Evolutionary conservation across 192 early-diverging fungal species (phyloP), one percentile per base, ranked within the genome.

Genomic region (Mortierella hygrophila): DNA sequence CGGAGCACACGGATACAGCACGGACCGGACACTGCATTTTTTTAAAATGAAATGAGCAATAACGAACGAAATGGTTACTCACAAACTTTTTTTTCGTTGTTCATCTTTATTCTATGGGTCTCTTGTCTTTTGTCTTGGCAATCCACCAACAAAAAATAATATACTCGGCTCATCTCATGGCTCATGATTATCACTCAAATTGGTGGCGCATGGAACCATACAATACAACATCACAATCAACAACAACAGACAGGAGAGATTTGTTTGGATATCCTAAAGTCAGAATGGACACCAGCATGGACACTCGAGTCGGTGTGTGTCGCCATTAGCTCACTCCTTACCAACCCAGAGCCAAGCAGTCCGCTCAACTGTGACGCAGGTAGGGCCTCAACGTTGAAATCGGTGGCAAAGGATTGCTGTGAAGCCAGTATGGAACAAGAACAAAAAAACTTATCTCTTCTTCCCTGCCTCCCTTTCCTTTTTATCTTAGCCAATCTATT

Each of bases 271-370:
- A 93, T 99, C 47, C 91, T 99, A 49, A 97, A 97, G 79, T 91
- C 95, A 38, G 95, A 94, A 73, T 99, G 98, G 98, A 95, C 95
- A 49, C 98, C 98, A 15, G 95, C 97, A 23, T 99, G 97, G 97
- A 99, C 97, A 46, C 92, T 99, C 26, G 89, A 95, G 47, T 96
- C 97, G 7, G 93, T 96, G 0, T 94, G 96, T 75, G 79, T 96
- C 44, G 98, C 97, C 44, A 94, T 99, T 38, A 92, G 92, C 35
- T 91, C 96, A 40, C 91, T 99, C 47, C 86, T 99, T n/a, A 93
- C 93, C 65, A 92, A 93, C 71, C 98, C 98, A 21, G 97, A 97
- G 85, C 96, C 97, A 29, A 93, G 94, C 80, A 96, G 95, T 76
- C 98, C 97, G 32, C 88, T 99, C 68, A 98, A 99, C 86, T 97